These are phyloP conservation scores for Athelia psychrophila DNA, from an alignment of 1,284 basidiomycete species.

Conservation along the genomic window DNA sequence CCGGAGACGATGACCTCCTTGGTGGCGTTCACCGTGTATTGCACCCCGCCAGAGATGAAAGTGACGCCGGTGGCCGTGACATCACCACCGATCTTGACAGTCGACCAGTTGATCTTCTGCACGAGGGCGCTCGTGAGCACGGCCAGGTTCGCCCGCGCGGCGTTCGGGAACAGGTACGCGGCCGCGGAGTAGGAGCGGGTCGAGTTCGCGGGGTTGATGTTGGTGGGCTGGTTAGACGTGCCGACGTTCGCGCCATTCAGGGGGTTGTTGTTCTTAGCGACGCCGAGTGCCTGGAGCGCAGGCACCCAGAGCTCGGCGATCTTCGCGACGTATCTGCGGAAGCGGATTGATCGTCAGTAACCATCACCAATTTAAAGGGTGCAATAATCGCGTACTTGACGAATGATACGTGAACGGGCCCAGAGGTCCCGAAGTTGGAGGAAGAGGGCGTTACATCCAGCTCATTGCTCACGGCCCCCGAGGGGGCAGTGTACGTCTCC, in stretches of 20 bases:
- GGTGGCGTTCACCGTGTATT: neutral
- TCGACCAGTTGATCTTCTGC: neutral
- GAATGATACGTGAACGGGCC: neutral
- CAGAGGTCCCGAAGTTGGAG: neutral
- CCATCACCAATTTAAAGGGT: too few species aligned
- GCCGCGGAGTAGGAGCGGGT: neutral
- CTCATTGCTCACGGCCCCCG: neutral
- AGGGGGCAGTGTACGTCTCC: neutral
- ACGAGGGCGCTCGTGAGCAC: neutral
- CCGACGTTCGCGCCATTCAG: neutral
- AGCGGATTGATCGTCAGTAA: neutral
- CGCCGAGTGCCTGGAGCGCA: neutral
- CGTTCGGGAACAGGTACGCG: neutral
- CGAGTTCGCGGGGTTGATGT: neutral
- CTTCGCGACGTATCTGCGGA: conserved; percentile 3
- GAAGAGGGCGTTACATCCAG: neutral
- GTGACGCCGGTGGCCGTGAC: neutral
- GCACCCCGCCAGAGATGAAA: neutral
- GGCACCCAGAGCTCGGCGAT: conserved; percentile 8
- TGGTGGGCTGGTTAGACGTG: neutral
- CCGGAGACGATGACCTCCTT: neutral
- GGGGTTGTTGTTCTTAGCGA: neutral
- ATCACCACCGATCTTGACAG: neutral
- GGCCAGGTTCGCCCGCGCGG: neutral
- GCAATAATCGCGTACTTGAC: neutral